Evolutionary conservation across 2,329 filamentous ascomycete genomes (phyloP), one percentile per base, ranked within the genome.

Genomic region (Ceratocystis albifundus): DNA sequence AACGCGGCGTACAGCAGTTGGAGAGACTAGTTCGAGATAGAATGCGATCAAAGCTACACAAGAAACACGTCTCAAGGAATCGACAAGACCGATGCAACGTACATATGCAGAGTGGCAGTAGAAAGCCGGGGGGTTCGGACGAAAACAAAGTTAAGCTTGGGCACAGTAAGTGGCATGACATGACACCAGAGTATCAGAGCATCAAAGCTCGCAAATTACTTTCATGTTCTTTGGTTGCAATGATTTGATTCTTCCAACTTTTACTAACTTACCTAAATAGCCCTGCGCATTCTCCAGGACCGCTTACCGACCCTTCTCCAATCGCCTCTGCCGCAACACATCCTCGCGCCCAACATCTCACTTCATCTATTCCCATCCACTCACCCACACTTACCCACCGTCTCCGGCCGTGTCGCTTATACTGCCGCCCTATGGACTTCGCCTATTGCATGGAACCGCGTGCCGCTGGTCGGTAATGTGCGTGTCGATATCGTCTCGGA

Each of bases 361-460:
- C 83, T 88, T 53, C 83, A 86, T 73, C 83, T 88, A 70, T 88
- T 88, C 74, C 86, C 86, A 46, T 84, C 85, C 32, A 94, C 89
- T 0, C 89, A 95, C 72, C 90, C 89, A 2, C 88, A 93, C 74
- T 88, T 99, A 2, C 94, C 94, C 44, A 88, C 86, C n/a, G 94
- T 97, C 50, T 90, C 89, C 32, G 94, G 94, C 64, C 85, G 89
- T 61, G 88, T 96, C 45, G 88, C 90, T 61, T 99, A 99, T 75
- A 88, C 88, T 45, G 93, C 94, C 20, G 94, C 94, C 2, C 80
- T 99, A 46, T 97, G 92, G 92, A 96, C 94, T 0, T 91, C 92
- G 0, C 94, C 94, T 0, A 88, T 99, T 64, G 93, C 92, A 36
- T 99, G 94, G 94, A 95, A 95, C 72, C 85, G 89, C 32, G 82